Conservation (phyloP, 768 basidiomycete genomes). For the Kondoa malvinella region DNA sequence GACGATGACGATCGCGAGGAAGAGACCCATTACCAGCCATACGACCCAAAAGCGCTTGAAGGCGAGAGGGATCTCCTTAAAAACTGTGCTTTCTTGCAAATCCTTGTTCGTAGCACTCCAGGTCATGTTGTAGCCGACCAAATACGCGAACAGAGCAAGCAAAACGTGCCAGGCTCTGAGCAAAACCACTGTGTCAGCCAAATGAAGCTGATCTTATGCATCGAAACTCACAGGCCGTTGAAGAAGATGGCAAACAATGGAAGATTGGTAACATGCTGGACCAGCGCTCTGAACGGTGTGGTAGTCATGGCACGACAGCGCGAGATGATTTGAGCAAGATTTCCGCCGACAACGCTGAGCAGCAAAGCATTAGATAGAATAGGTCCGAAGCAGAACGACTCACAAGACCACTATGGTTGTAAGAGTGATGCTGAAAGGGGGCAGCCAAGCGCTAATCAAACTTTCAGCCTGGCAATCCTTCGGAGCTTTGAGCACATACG, state of each 20-base stretch:
- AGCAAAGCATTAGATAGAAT: background rate
- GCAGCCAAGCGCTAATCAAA: background rate
- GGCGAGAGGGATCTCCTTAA: conserved; percentile 72
- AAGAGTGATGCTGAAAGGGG: background rate
- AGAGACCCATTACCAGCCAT: conserved; percentile 18
- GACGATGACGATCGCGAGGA: background rate
- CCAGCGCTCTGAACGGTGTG: background rate
- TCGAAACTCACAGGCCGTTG: too few relatives aligned
- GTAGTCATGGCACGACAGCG: background rate
- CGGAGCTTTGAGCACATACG: background rate
- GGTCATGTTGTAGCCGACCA: conserved; percentile 45
- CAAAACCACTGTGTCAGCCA: conserved; percentile 65
- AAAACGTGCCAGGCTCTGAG: conserved; percentile 52
- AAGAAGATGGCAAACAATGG: background rate
- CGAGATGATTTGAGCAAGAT: background rate
- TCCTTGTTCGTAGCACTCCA: conserved; percentile 73
- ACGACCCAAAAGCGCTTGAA: conserved; percentile 56
- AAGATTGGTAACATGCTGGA: background rate
- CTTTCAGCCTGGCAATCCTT: background rate
- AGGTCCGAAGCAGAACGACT: background rate
- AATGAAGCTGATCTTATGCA: too few relatives aligned
- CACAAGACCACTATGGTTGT: background rate
- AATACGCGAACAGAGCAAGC: conserved; percentile 42
- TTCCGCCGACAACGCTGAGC: background rate
- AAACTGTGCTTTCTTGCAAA: conserved; percentile 75